A percentile compares a stretch with the other conserved stretches of the same genome.
These are phyloP conservation scores for Jasminum sambac DNA, from an alignment of 257 asterid species.

Conservation along the genomic window DNA sequence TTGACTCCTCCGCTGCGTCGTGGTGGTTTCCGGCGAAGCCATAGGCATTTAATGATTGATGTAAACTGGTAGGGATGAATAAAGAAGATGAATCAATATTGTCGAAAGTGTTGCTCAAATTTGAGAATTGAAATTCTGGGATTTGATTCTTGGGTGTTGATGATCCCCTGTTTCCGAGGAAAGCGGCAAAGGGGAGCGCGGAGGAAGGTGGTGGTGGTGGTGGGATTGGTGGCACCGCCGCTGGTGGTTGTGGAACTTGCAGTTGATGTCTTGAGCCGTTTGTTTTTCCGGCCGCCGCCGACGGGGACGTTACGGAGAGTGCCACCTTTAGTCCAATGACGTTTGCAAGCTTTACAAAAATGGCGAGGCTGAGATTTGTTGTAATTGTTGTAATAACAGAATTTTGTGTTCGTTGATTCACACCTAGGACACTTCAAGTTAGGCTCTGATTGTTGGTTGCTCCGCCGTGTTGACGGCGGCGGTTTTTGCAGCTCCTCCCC, in stretches of 20 bases:
- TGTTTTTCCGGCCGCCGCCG: slow-evolving; percentile 74
- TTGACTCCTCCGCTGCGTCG: slow-evolving; percentile 47
- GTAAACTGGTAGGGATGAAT: slow-evolving; percentile 27
- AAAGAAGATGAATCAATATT: slow-evolving; percentile 18
- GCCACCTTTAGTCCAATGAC: slow-evolving; percentile 89
- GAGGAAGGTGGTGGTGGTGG: slow-evolving; percentile 6
- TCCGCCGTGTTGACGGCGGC: slow-evolving; percentile 25
- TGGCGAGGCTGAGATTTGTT: slow-evolving; percentile 75
- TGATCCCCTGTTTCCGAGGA: slow-evolving; percentile 10
- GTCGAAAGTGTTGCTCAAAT: slow-evolving; percentile 32
- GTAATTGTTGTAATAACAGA: slow-evolving; percentile 80
- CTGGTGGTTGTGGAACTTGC: neutral
- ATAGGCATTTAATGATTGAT: slow-evolving; percentile 25
- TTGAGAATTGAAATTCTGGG: slow-evolving; percentile 38
- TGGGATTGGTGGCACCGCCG: slow-evolving; percentile 2
- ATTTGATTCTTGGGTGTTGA: slow-evolving; percentile 17
- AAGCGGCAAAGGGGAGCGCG: neutral
- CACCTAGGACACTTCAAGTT: slow-evolving; percentile 69
- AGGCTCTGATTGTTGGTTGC: slow-evolving; percentile 31
- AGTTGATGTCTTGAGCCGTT: slow-evolving; percentile 43
- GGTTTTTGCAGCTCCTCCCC: slow-evolving; percentile 37
- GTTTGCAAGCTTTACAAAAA: slow-evolving; percentile 70
- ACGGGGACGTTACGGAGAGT: slow-evolving; percentile 71
- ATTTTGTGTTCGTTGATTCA: slow-evolving; percentile 53
- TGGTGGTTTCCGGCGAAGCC: slow-evolving; percentile 30